Base-by-base conservation (phyloP, 1,284 basidiomycete genomes). In the Neolentinus lepideus region DNA sequence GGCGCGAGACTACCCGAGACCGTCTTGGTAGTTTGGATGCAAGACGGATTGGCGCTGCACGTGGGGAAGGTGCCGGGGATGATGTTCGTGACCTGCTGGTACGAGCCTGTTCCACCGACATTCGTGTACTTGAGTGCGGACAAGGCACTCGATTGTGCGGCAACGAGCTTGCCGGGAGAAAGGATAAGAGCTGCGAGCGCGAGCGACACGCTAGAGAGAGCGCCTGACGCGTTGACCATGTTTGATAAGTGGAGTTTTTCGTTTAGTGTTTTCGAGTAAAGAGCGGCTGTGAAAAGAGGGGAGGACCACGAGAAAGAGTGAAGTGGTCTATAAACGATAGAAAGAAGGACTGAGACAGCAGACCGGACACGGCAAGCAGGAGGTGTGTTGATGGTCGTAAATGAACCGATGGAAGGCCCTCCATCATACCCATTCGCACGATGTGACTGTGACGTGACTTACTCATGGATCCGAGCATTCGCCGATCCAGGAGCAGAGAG, bases 1-100 rank as follows among this genome's bases (percentile, higher is more conserved):
- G 67, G 67, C n/a, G 67, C 66, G 33, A 69, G 66, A 43, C 61
- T 62, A 36, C 64, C 63, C 61, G 51, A 6, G 31, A 25, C 36
- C 6, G 9, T 10, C 38, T 54, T 54, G 16, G 52, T 43, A 11
- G 9, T 10, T 36, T 54, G 26, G 19, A 54, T 35, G 24, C 52
- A 54, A 3, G 21, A 45, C 33, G 60, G 61, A 56, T 60, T 64
- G 50, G 58, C 62, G 36, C 55, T 58, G 61, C 67, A 69, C 22
- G 60, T 59, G 2, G 66, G 67, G 53, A 58, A 68, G 19, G 52
- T 57, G 51, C 67, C 67, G 2, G 63, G 58, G 51, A 64, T 51
- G 56, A 69, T 61, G 62, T 65, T 57, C 43, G 65, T 66, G 52
- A 69, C 66, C 56, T 68, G 63, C 57, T 64, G 56, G 59, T 68